Percentiles rank a stretch among this genome's conserved stretches.
Evolutionary conservation across 768 basidiomycete genomes (phyloP).

Genomic region (Mycena crocata): DNA sequence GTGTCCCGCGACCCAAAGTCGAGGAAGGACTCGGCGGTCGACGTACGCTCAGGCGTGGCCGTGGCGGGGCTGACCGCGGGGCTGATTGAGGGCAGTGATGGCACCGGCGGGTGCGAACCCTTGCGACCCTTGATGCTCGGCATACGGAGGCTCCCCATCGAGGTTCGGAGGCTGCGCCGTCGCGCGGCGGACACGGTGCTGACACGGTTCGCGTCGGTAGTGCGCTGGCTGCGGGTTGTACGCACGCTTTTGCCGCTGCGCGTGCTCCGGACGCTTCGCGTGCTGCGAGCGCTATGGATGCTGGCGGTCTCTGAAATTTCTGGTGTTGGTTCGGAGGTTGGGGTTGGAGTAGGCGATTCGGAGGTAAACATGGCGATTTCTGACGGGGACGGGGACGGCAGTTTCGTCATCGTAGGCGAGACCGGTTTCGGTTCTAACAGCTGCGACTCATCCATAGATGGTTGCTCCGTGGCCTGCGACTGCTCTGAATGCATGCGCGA

Average conservation of each 20-base stretch:
- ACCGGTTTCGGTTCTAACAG: background rate
- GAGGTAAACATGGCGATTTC: too few species aligned
- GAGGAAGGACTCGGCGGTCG: slow-evolving; percentile 43
- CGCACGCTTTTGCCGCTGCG: slow-evolving; percentile 48
- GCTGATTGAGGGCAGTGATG: slow-evolving; percentile 13
- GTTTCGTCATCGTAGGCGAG: slow-evolving; percentile 21
- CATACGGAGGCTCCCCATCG: slow-evolving; percentile 75
- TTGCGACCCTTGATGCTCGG: slow-evolving; percentile 46
- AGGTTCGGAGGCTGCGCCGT: slow-evolving; percentile 70
- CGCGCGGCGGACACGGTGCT: slow-evolving; percentile 73
- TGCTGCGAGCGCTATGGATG: slow-evolving; percentile 46
- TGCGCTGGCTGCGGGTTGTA: slow-evolving; percentile 38
- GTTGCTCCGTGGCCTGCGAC: background rate
- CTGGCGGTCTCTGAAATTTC: slow-evolving; percentile 52
- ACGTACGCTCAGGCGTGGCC: slow-evolving; percentile 14
- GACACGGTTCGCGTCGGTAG: slow-evolving; percentile 43
- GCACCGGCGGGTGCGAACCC: slow-evolving; percentile 32
- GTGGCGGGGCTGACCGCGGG: slow-evolving; percentile 4
- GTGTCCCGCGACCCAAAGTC: slow-evolving; percentile 44
- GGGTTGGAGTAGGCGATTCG: background rate
- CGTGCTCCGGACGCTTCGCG: slow-evolving; percentile 46
- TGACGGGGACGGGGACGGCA: slow-evolving; percentile 25
- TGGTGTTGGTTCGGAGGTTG: background rate
- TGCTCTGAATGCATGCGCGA: slow-evolving; percentile 26
- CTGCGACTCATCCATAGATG: background rate